Percentiles rank a stretch among this genome's conserved stretches.
phyloP scores from a whole-genome alignment of 2,329 filamentous ascomycete species.

The Penicillium polonicum region DNA sequence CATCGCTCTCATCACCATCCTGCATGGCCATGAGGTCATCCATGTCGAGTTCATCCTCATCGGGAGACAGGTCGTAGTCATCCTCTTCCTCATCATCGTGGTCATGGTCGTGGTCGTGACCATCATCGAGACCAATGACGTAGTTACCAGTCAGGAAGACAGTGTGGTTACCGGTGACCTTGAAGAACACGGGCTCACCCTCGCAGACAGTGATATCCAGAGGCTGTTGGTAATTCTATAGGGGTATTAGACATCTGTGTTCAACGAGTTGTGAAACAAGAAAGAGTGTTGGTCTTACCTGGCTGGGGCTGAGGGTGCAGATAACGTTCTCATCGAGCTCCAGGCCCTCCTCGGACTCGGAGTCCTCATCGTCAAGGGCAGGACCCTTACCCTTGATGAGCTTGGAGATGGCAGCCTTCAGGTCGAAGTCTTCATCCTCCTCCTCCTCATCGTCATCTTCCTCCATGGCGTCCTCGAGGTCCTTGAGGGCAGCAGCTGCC shows the following conservation, averaged over 20 bases:
- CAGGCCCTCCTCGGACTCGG: slow-evolving; percentile 57
- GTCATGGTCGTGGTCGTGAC: slow-evolving; percentile 38
- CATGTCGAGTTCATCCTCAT: slow-evolving; percentile 71
- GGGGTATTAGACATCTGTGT: slow-evolving; percentile 6
- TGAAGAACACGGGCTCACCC: slow-evolving; percentile 88
- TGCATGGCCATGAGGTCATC: slow-evolving; percentile 48
- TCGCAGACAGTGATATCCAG: slow-evolving; percentile 90
- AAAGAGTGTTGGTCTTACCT: slow-evolving; percentile 57
- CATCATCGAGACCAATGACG: slow-evolving; percentile 67
- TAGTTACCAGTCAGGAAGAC: slow-evolving; percentile 97
- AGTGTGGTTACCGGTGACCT: slow-evolving; percentile 83
- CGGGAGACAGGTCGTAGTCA: slow-evolving; percentile 78
- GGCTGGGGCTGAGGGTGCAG: slow-evolving; percentile 91
- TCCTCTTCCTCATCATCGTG: slow-evolving; percentile 62
- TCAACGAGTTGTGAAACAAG: background rate
- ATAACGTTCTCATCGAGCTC: slow-evolving; percentile 87
- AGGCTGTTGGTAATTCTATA: slow-evolving; percentile 87
- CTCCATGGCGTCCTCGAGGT: slow-evolving; percentile 67
- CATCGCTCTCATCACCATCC: slow-evolving; percentile 66
- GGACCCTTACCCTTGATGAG: slow-evolving; percentile 68
- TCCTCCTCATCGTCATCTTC: slow-evolving; percentile 58
- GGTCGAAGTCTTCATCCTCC: slow-evolving; percentile 61
- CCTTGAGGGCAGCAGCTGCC: slow-evolving; percentile 72
- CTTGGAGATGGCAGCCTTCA: slow-evolving; percentile 52
- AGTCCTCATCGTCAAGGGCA: slow-evolving; percentile 64